Conservation (phyloP, 495 filamentous ascomycete species). For the Tetracladium marchalianum region DNA sequence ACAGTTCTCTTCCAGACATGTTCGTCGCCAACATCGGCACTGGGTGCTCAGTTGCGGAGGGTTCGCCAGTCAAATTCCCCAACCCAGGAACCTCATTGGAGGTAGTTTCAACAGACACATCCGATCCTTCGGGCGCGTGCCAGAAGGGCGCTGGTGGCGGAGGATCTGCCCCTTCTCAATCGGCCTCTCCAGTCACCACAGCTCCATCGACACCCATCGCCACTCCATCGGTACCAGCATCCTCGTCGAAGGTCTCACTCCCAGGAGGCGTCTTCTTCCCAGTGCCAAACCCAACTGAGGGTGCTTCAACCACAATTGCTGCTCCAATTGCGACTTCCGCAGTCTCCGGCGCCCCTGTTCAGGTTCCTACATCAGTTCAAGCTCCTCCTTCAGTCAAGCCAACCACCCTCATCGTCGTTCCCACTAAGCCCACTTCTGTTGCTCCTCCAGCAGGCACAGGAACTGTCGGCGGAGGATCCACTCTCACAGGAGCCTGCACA, state of each 20-base stretch:
- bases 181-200: conserved; percentile 1
- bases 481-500: conserved; percentile 29
- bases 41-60: no score
- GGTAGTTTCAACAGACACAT: neutral
- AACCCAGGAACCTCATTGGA: conserved; percentile 44
- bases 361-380: conserved; percentile 1
- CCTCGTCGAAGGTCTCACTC: conserved; percentile 1
- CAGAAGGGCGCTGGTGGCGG: neutral
- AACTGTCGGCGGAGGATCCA: conserved; percentile 8
- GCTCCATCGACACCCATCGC: conserved; percentile 15
- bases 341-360: conserved; percentile 1
- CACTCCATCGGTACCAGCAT: conserved; percentile 8
- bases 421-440: neutral
- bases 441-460: conserved; percentile 10
- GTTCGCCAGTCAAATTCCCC: conserved; percentile 45
- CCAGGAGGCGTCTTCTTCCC: conserved; percentile 20
- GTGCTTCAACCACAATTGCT: conserved; percentile 2
- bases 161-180: neutral
- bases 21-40: conserved; percentile 64
- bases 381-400: conserved; percentile 9
- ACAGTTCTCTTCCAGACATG: conserved; percentile 63
- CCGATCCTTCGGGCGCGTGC: neutral
- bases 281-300: neutral
- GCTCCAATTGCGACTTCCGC: conserved; percentile 12
- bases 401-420: neutral